These are phyloP conservation scores for Fusarium sp. DNA, from an alignment of 2,329 filamentous ascomycete genomes.

Conservation along the genomic window DNA sequence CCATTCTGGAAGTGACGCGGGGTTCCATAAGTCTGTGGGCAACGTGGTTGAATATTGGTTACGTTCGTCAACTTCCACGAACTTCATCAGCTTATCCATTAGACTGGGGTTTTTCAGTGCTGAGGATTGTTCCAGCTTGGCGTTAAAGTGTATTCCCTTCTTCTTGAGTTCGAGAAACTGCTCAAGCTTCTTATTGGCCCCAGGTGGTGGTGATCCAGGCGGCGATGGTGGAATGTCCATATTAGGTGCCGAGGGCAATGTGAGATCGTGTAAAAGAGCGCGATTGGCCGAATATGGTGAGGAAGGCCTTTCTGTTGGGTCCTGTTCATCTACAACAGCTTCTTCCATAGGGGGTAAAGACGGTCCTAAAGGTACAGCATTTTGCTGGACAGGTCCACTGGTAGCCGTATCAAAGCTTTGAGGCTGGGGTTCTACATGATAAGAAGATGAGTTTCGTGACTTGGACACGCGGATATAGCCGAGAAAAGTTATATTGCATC, in stretches of 20 bases:
- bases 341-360: constrained; percentile 55
- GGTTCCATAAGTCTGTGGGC: constrained; percentile 70
- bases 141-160: constrained; percentile 84
- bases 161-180: constrained; percentile 84
- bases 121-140: constrained; percentile 76
- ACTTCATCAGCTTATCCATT: constrained; percentile 79
- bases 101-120: constrained; percentile 81
- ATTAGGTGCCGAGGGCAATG: constrained; percentile 79
- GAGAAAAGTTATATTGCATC: no score
- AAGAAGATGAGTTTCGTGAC: constrained; percentile 3
- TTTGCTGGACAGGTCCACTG: constrained; percentile 53
- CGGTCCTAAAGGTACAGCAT: constrained; percentile 57
- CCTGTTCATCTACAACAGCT: constrained; percentile 39
- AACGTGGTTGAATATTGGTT: constrained; percentile 78
- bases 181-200: constrained; percentile 76
- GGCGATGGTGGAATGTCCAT: constrained; percentile 83
- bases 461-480: background rate
- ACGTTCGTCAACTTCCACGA: constrained; percentile 66
- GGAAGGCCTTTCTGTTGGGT: constrained; percentile 54
- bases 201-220: constrained; percentile 69
- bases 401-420: constrained; percentile 26
- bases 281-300: constrained; percentile 80
- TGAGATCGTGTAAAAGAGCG: constrained; percentile 77
- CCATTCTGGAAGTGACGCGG: constrained; percentile 67
- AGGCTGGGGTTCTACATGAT: constrained; percentile 16